Evolutionary conservation across 2,329 filamentous ascomycete genomes (phyloP).

Genomic region (Fusarium chuoi): DNA sequence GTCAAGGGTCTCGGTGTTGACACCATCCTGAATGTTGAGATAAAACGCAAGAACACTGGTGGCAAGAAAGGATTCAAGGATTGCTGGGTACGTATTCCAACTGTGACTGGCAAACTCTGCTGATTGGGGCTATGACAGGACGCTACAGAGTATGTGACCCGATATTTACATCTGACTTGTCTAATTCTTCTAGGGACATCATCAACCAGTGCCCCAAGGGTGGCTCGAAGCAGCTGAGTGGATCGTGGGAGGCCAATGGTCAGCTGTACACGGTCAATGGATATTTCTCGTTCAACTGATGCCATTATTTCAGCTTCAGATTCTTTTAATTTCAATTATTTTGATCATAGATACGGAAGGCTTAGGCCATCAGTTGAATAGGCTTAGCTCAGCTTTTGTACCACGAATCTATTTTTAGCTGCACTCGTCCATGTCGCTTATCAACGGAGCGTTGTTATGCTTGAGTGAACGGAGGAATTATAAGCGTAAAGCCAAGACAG

Average conservation of each 20-base stretch:
- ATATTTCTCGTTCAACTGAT: background rate
- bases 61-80: constrained; percentile 28
- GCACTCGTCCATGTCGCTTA: too few species aligned
- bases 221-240: background rate
- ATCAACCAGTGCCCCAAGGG: constrained; percentile 24
- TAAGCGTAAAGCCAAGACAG: background rate
- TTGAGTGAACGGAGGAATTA: background rate
- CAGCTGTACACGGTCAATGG: constrained; percentile 9
- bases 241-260: constrained; percentile 7
- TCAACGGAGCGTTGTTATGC: background rate
- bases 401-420: background rate
- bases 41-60: constrained; percentile 20
- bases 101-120: background rate
- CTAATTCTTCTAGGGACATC: constrained; percentile 15
- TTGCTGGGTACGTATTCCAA: constrained; percentile 18
- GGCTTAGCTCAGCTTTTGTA: background rate
- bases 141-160: constrained; percentile 14
- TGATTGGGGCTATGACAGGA: background rate
- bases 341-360: too few species aligned
- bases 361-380: too few species aligned
- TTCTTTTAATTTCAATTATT: too few species aligned
- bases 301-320: too few species aligned
- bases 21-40: constrained; percentile 10
- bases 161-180: background rate
- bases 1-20: background rate